Percentiles rank a stretch among this genome's conserved stretches.
Conservation (phyloP, 805 yeast species). For the Saturnispora bothae region DNA sequence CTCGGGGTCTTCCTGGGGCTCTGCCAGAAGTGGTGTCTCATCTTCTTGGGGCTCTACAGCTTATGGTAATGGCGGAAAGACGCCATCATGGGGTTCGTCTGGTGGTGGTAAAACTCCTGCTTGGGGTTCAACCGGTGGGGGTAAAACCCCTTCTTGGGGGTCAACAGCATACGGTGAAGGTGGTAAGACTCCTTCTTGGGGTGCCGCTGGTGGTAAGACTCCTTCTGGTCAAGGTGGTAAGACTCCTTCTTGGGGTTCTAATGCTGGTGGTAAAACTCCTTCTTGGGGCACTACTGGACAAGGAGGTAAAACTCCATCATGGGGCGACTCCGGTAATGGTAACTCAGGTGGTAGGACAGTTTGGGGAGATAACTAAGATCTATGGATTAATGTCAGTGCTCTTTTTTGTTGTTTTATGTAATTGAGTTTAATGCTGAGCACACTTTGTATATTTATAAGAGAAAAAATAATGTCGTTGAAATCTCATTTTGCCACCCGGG, state of each 20-base stretch:
- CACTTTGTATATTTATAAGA: not conserved
- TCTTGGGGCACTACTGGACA: conserved; percentile 29
- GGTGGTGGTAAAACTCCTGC: conserved; percentile 42
- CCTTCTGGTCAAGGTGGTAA: conserved; percentile 32
- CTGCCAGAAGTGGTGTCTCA: too few species aligned
- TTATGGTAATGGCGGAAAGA: conserved; percentile 17
- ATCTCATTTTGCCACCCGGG: too few species aligned
- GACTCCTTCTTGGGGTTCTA: conserved; percentile 40
- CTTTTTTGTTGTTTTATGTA: too few species aligned
- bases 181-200: conserved; percentile 23
- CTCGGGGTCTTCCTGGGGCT: not conserved
- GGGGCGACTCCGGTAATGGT: conserved; percentile 25
- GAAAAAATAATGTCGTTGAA: too few species aligned
- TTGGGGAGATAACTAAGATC: too few species aligned
- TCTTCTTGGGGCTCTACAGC: conserved; percentile 20
- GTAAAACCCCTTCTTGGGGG: conserved; percentile 28
- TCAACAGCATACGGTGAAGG: conserved; percentile 16
- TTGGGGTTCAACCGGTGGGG: conserved; percentile 31
- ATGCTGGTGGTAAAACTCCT: conserved; percentile 30
- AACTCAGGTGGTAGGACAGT: conserved; percentile 18
- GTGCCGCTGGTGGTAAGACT: conserved; percentile 19
- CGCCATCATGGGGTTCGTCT: conserved; percentile 24
- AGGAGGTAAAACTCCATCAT: not conserved
- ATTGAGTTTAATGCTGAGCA: not conserved
- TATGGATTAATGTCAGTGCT: too few species aligned